Percentiles rank a stretch among this genome's conserved stretches.
These are phyloP conservation scores for Candida andamanensis DNA, from an alignment of 805 yeast species.

Conservation along the genomic window DNA sequence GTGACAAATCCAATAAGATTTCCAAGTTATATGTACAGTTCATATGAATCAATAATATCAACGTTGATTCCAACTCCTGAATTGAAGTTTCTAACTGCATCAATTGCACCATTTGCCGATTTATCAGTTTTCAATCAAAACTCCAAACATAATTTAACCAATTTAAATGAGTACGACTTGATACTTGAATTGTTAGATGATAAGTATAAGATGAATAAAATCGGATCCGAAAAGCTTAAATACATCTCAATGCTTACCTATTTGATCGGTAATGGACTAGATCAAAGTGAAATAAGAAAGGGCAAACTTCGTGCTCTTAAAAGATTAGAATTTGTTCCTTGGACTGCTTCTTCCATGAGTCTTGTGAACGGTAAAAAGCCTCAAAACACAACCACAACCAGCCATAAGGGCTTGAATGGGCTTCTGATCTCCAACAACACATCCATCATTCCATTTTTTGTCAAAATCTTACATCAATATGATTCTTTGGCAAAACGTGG, in stretches of 20 bases:
- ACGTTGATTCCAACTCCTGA: slow-evolving; percentile 82
- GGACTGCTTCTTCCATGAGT: slow-evolving; percentile 78
- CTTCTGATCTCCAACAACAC: slow-evolving; percentile 82
- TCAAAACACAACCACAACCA: slow-evolving; percentile 13
- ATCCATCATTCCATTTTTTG: slow-evolving; percentile 61
- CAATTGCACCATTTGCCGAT: slow-evolving; percentile 41
- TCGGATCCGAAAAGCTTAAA: slow-evolving; percentile 29
- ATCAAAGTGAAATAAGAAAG: slow-evolving; percentile 67
- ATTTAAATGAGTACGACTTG: slow-evolving; percentile 79
- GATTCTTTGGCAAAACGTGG: slow-evolving; percentile 73
- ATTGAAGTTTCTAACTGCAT: slow-evolving; percentile 43
- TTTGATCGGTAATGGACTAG: slow-evolving; percentile 57
- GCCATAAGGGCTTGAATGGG: slow-evolving; percentile 54
- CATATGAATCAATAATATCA: slow-evolving; percentile 74
- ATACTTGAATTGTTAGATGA: slow-evolving; percentile 77
- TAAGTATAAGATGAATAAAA: slow-evolving; percentile 65
- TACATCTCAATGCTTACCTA: slow-evolving; percentile 68
- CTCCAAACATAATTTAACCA: slow-evolving; percentile 28
- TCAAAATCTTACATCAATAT: slow-evolving; percentile 66
- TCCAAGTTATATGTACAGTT: slow-evolving; percentile 88
- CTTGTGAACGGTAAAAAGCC: slow-evolving; percentile 57
- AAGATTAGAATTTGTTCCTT: slow-evolving; percentile 73
- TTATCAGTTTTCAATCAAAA: slow-evolving; percentile 42
- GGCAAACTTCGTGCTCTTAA: slow-evolving; percentile 60
- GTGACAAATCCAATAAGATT: slow-evolving; percentile 83